A percentile compares a stretch with the other conserved stretches of the same genome.
Conservation (phyloP, 345 rosid species). For the Eucalyptus albens region DNA sequence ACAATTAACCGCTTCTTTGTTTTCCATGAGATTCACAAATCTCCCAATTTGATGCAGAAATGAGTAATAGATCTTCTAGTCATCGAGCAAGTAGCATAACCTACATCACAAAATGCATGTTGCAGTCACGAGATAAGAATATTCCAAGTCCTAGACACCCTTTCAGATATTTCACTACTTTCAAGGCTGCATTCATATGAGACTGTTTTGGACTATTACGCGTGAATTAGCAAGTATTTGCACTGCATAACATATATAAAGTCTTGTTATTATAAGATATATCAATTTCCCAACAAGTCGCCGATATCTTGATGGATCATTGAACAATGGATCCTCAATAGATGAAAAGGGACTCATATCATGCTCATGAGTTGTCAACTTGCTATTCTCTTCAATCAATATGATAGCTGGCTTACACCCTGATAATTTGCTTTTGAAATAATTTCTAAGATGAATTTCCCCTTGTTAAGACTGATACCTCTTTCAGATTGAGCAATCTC, state of each 20-base stretch:
- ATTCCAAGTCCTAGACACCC: background rate
- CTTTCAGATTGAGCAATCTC: no score
- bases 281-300: background rate
- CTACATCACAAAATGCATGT: background rate
- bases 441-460: background rate
- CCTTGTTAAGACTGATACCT: no score
- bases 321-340: background rate
- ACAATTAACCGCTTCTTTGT: background rate
- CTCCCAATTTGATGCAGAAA: background rate
- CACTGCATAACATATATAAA: background rate
- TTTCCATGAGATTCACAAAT: background rate
- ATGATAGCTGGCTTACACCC: fast-evolving
- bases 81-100: background rate
- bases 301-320: fast-evolving
- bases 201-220: background rate
- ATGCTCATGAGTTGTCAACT: background rate
- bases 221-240: background rate
- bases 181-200: background rate
- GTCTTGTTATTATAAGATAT: background rate
- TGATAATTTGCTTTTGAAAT: background rate
- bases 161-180: background rate
- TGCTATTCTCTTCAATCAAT: background rate
- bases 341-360: background rate
- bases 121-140: background rate
- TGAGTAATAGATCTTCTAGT: fast-evolving